phyloP scores from a whole-genome alignment of 2,329 filamentous ascomycete genomes.

The Aureobasidium melanogenum region DNA sequence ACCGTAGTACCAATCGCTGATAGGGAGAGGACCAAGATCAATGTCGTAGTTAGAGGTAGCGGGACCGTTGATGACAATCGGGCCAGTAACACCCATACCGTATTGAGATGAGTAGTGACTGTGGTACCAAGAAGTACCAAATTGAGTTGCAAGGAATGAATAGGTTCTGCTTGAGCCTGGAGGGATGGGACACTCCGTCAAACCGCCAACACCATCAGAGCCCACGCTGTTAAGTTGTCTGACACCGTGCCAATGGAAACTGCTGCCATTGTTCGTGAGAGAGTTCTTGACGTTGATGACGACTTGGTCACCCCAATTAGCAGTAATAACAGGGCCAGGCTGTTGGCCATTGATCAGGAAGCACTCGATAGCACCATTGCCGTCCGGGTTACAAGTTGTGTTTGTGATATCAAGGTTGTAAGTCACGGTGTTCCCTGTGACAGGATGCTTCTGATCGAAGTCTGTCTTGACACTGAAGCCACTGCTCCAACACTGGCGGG shows the following conservation, averaged over 20 bases:
- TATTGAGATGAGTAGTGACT: constrained; percentile 36
- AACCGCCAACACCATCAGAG: constrained; percentile 47
- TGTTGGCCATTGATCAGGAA: constrained; percentile 55
- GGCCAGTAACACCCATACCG: constrained; percentile 33
- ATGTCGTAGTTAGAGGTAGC: constrained; percentile 33
- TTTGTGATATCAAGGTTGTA: constrained; percentile 28
- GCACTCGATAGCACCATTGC: constrained; percentile 22
- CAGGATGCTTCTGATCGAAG: constrained; percentile 35
- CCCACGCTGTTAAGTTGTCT: constrained; percentile 46
- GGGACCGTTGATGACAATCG: constrained; percentile 35
- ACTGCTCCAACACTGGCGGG: constrained; percentile 34
- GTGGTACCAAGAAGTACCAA: constrained; percentile 36
- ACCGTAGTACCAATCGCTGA: constrained; percentile 25
- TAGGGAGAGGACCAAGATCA: constrained; percentile 23
- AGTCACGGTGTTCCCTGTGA: constrained; percentile 27
- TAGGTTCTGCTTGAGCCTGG: constrained; percentile 46
- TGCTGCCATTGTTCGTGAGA: constrained; percentile 46
- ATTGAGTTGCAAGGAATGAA: constrained; percentile 43
- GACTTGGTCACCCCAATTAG: constrained; percentile 40
- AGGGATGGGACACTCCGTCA: constrained; percentile 39
- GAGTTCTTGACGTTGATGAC: constrained; percentile 47
- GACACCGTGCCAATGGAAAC: constrained; percentile 54
- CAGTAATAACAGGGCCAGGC: constrained; percentile 54
- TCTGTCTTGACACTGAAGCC: constrained; percentile 38
- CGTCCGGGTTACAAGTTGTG: constrained; percentile 32